A percentile compares a stretch with the other conserved stretches of the same genome.
Evolutionary conservation across 495 filamentous ascomycete species (phyloP).

Genomic region (Aspergillus leporis): DNA sequence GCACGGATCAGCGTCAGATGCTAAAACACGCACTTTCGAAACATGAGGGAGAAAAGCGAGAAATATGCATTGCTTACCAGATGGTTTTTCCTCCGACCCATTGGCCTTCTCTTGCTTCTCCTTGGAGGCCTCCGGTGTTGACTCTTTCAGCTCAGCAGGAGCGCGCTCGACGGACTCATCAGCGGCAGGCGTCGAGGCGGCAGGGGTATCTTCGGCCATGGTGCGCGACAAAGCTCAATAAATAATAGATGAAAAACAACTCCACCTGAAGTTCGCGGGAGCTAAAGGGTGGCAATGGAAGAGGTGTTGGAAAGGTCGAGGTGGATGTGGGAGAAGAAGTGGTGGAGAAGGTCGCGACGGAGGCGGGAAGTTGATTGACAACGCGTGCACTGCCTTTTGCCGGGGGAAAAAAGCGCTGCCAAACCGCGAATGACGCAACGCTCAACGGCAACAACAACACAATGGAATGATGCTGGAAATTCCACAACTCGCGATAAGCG

Average conservation of each 20-base stretch:
- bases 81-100: conserved; percentile 32
- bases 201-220: conserved; percentile 48
- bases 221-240: conserved; percentile 28
- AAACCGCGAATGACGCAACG: conserved; percentile 31
- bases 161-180: conserved; percentile 37
- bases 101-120: conserved; percentile 36
- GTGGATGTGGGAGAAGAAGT: conserved; percentile 26
- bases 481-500: not conserved
- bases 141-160: conserved; percentile 31
- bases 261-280: conserved; percentile 7
- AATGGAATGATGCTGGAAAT: not conserved
- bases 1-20: not conserved
- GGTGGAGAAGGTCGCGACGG: conserved; percentile 47
- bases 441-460: conserved; percentile 1
- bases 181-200: conserved; percentile 34
- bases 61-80: conserved; percentile 29
- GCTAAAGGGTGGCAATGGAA: conserved; percentile 20
- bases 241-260: conserved; percentile 10
- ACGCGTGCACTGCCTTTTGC: conserved; percentile 35
- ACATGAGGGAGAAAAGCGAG: not conserved
- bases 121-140: conserved; percentile 24
- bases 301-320: conserved; percentile 23
- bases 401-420: conserved; percentile 22
- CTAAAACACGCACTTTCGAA: not conserved
- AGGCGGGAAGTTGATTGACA: conserved; percentile 41